Conservation (phyloP, 176 grass and related monocot species). For the Oryza nivara region DNA sequence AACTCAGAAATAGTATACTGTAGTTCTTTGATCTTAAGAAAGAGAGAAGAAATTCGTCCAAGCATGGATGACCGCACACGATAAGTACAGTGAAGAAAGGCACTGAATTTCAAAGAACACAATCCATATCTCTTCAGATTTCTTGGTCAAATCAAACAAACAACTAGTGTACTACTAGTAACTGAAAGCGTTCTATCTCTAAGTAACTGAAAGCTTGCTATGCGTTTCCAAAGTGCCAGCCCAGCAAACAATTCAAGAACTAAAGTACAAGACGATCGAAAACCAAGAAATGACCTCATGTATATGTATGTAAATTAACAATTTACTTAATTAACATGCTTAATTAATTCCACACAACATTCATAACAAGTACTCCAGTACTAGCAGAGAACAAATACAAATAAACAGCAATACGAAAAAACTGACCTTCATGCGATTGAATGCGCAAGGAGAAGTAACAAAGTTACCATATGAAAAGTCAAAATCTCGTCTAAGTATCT, state of each 20-base stretch:
- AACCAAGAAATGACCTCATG: not conserved
- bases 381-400: not conserved
- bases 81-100: conserved; percentile 1
- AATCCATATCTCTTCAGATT: not conserved
- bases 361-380: not conserved
- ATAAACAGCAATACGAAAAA: not conserved
- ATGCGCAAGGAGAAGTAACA: too few species aligned
- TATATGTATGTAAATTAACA: not conserved
- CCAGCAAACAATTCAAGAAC: conserved; percentile 23
- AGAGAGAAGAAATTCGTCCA: not conserved
- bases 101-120: not conserved
- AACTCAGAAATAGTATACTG: too few species aligned
- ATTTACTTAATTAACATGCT: not conserved
- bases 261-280: conserved; percentile 34
- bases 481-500: too few species aligned
- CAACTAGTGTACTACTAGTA: conserved; percentile 1
- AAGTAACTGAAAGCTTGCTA: conserved; percentile 16
- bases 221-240: conserved; percentile 36
- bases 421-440: too few species aligned
- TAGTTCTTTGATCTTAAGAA: not conserved
- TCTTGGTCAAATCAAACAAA: conserved; percentile 45
- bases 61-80: not conserved
- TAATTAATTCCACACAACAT: not conserved
- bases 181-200: conserved; percentile 38
- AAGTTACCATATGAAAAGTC: too few species aligned